Percentiles rank a stretch among this genome's conserved stretches.
Conservation (phyloP, 257 asterid genomes). For the Fraxinus quadrangulata region DNA sequence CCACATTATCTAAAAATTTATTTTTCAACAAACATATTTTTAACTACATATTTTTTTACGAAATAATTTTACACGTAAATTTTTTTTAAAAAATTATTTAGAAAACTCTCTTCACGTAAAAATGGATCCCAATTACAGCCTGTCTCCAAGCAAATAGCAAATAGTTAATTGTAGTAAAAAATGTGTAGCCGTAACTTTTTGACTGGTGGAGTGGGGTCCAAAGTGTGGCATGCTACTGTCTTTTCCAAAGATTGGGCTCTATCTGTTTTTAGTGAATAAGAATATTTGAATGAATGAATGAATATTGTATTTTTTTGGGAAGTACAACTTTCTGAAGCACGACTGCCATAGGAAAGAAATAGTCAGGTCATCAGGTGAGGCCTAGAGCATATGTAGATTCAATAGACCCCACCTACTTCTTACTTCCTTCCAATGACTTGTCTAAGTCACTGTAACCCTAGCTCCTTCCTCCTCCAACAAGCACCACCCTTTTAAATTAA, state of each 20-base stretch:
- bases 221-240: neutral
- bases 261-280: neutral
- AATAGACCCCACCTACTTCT: neutral
- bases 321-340: neutral
- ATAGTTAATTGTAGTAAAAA: neutral
- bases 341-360: neutral
- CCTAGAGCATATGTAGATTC: neutral
- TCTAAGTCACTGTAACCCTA: neutral
- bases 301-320: neutral
- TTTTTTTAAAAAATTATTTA: too few species aligned
- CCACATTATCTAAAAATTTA: too few species aligned
- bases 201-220: neutral
- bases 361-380: neutral
- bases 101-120: too few species aligned
- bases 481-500: neutral
- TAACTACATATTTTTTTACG: too few species aligned
- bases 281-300: neutral
- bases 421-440: neutral
- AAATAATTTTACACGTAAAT: too few species aligned
- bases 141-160: neutral
- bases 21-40: too few species aligned
- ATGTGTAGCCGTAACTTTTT: neutral
- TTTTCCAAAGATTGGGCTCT: conserved; percentile 2
- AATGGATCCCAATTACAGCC: too few species aligned
- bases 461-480: neutral